Conservation (phyloP, 2,329 filamentous ascomycete species). For the Graphium sp. region DNA sequence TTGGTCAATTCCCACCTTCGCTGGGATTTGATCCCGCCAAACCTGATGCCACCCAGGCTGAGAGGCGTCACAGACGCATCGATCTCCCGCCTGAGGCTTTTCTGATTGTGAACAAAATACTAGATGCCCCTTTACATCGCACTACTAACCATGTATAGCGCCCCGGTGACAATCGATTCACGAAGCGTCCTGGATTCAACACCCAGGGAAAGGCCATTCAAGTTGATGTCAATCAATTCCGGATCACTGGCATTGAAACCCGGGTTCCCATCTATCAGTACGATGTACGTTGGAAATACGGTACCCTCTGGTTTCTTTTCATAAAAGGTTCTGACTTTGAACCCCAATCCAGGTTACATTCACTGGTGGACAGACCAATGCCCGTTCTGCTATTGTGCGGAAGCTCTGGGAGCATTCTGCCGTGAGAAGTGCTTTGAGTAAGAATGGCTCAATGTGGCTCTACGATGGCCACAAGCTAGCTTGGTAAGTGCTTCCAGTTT, state of each 20-base stretch:
- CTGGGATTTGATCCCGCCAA: slow-evolving; percentile 27
- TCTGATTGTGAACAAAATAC: slow-evolving; percentile 14
- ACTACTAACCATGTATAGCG: no score
- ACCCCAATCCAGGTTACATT: not conserved
- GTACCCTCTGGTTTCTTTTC: not conserved
- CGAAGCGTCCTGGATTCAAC: slow-evolving; percentile 38
- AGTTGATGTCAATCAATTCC: slow-evolving; percentile 58
- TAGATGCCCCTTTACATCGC: not conserved
- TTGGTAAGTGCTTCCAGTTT: slow-evolving; percentile 40
- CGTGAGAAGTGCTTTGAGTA: slow-evolving; percentile 36
- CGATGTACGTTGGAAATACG: slow-evolving; percentile 44
- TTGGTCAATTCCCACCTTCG: slow-evolving; percentile 7
- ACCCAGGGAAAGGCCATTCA: slow-evolving; percentile 34
- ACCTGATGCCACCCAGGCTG: slow-evolving; percentile 10
- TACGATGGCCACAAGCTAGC: slow-evolving; percentile 75
- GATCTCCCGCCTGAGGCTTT: slow-evolving; percentile 44
- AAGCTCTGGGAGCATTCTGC: slow-evolving; percentile 58
- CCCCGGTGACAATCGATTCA: slow-evolving; percentile 14
- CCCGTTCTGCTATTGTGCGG: slow-evolving; percentile 38
- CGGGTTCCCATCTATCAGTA: slow-evolving; percentile 60
- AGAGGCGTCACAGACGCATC: slow-evolving; percentile 27
- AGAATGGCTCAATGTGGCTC: slow-evolving; percentile 37
- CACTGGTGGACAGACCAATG: slow-evolving; percentile 4
- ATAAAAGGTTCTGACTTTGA: not conserved
- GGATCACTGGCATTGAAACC: slow-evolving; percentile 41